A percentile compares a stretch with the other conserved stretches of the same genome.
phyloP scores from a whole-genome alignment of 2,329 filamentous ascomycete genomes.

The Ceratocystis eucalypticola region DNA sequence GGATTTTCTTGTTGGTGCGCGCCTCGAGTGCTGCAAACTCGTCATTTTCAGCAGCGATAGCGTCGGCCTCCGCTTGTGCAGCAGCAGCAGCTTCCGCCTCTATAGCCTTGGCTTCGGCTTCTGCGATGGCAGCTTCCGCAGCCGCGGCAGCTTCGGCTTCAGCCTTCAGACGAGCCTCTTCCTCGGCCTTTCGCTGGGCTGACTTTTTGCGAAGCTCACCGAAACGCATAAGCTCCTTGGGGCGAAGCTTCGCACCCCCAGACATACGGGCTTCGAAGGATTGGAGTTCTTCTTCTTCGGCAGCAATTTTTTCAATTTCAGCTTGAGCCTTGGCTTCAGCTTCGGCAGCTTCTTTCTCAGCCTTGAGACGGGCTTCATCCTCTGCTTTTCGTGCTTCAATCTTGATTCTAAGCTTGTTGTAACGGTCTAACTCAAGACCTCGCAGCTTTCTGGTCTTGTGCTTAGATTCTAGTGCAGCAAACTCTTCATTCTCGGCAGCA shows the following conservation, averaged over 20 bases:
- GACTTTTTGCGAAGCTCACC: not conserved
- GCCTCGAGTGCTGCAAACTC: slow-evolving; percentile 11
- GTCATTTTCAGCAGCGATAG: slow-evolving; percentile 5
- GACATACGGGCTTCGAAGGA: not conserved
- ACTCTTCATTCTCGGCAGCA: slow-evolving; percentile 43
- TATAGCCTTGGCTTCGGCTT: not conserved
- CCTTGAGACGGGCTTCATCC: slow-evolving; percentile 6
- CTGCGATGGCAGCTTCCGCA: not conserved
- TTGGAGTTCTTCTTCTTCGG: slow-evolving; percentile 15
- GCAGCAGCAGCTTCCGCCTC: slow-evolving; percentile 4
- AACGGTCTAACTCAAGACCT: slow-evolving; percentile 14
- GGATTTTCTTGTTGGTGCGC: not conserved
- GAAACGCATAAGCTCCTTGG: not conserved
- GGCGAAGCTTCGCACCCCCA: not conserved
- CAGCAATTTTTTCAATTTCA: slow-evolving; percentile 24
- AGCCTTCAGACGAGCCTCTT: slow-evolving; percentile 2
- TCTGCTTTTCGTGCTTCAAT: slow-evolving; percentile 10
- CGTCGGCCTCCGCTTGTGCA: slow-evolving; percentile 7
- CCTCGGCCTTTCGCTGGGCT: slow-evolving; percentile 4
- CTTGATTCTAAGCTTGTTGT: slow-evolving; percentile 14
- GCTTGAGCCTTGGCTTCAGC: slow-evolving; percentile 21
- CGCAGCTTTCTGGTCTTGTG: slow-evolving; percentile 26
- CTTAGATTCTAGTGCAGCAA: slow-evolving; percentile 32
- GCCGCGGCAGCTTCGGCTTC: slow-evolving; percentile 16
- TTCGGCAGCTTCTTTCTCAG: slow-evolving; percentile 10